Evolutionary conservation across 2,329 filamentous ascomycete species (phyloP).

Genomic region (Hymenoscyphus fructigenus): DNA sequence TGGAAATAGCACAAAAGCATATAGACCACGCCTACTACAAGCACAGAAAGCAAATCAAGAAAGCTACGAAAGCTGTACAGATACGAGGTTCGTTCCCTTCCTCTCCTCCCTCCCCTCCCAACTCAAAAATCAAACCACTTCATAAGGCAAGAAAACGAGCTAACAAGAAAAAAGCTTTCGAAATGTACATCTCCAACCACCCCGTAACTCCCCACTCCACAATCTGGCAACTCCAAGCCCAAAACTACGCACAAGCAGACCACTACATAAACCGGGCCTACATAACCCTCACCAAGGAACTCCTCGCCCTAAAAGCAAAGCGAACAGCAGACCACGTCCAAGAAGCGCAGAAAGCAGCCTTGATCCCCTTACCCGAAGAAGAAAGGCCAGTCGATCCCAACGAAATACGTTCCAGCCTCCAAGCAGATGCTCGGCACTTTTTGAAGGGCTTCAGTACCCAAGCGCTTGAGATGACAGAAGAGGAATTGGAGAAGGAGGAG

Average conservation of each 20-base stretch:
- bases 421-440: too few species aligned
- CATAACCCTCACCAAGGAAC: background rate
- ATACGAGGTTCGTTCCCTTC: background rate
- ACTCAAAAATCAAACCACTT: background rate
- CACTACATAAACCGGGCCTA: background rate
- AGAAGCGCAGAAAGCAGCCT: background rate
- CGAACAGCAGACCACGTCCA: background rate
- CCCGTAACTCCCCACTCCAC: background rate
- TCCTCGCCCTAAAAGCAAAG: background rate
- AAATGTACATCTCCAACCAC: background rate
- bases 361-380: background rate
- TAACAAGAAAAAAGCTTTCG: background rate
- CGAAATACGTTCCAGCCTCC: too few species aligned
- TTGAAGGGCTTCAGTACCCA: too few species aligned
- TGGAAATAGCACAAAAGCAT: background rate
- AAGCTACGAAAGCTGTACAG: background rate
- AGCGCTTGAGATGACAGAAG: too few species aligned
- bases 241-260: background rate
- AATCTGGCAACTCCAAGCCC: background rate
- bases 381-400: too few species aligned
- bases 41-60: background rate
- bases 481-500: background rate
- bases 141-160: background rate
- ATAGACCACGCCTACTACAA: background rate
- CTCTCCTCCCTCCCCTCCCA: background rate